A percentile compares a stretch with the other conserved stretches of the same genome.
Evolutionary conservation across 2,329 filamentous ascomycete genomes (phyloP).

Genomic region (Apiospora rasikravindrae): DNA sequence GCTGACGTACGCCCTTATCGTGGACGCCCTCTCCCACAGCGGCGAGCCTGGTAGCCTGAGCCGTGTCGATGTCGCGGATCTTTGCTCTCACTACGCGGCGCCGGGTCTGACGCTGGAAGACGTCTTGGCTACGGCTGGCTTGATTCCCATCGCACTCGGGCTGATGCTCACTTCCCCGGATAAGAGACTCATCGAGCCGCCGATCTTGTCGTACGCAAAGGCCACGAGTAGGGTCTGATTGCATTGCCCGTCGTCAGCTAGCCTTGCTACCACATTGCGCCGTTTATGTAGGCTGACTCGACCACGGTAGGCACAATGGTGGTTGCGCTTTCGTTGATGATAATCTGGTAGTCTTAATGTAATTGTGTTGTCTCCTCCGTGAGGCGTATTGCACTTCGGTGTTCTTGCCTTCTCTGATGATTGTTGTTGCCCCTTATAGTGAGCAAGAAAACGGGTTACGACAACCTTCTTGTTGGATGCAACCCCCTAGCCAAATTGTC

Average conservation of each 20-base stretch:
- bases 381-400: too few relatives aligned
- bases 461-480: too few relatives aligned
- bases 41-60: not conserved
- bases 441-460: too few relatives aligned
- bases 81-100: slow-evolving; percentile 17
- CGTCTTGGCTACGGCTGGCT: slow-evolving; percentile 16
- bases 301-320: too few relatives aligned
- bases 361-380: too few relatives aligned
- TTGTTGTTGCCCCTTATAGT: too few relatives aligned
- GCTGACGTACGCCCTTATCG: slow-evolving; percentile 22
- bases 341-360: too few relatives aligned
- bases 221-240: not conserved
- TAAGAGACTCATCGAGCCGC: slow-evolving; percentile 6
- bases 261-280: not conserved
- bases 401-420: too few relatives aligned
- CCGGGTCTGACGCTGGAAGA: slow-evolving; percentile 19
- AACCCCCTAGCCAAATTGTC: too few relatives aligned
- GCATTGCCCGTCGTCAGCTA: too few relatives aligned
- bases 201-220: slow-evolving; percentile 18
- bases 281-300: too few relatives aligned
- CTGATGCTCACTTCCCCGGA: slow-evolving; percentile 19
- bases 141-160: slow-evolving; percentile 17
- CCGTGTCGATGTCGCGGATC: slow-evolving; percentile 16
- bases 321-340: too few relatives aligned
- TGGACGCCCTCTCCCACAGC: slow-evolving; percentile 18